A percentile compares a stretch with the other conserved stretches of the same genome.
Evolutionary conservation across 2,329 filamentous ascomycete species (phyloP).

Genomic region (Coleophoma crateriformis): DNA sequence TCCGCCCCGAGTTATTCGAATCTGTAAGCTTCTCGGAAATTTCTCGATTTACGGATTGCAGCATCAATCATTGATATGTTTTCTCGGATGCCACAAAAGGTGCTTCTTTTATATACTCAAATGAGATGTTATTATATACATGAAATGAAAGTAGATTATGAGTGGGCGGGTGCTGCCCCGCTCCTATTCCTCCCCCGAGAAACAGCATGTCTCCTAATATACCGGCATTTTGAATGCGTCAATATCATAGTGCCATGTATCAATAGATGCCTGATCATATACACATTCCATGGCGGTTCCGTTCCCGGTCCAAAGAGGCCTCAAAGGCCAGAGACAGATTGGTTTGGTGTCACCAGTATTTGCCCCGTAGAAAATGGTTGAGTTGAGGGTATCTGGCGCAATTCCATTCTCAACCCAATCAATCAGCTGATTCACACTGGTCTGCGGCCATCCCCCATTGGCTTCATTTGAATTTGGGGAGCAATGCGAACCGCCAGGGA

Average conservation of each 20-base stretch:
- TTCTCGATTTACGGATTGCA: too few relatives aligned
- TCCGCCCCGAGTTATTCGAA: too few relatives aligned
- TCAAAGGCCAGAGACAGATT: conserved; percentile 34
- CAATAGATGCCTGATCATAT: conserved; percentile 19
- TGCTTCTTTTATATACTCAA: background rate
- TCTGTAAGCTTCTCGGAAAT: too few relatives aligned
- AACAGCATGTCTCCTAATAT: conserved; percentile 3
- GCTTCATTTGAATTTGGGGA: conserved; percentile 37
- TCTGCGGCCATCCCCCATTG: conserved; percentile 17
- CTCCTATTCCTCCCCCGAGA: background rate
- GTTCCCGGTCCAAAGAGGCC: conserved; percentile 24
- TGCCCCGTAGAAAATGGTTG: conserved; percentile 25
- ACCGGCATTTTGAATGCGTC: conserved; percentile 9
- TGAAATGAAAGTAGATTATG: background rate
- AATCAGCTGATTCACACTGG: conserved; percentile 64
- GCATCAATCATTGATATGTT: too few relatives aligned
- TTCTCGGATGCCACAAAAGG: too few relatives aligned
- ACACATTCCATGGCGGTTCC: conserved; percentile 21
- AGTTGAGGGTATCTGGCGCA: conserved; percentile 27
- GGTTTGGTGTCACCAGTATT: conserved; percentile 28
- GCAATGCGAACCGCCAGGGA: conserved; percentile 48
- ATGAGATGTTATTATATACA: background rate
- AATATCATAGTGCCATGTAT: conserved; percentile 25
- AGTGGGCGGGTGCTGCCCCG: background rate
- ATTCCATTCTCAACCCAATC: conserved; percentile 57